Base-by-base conservation (phyloP, 768 basidiomycete genomes). In the Sporobolomyces pararoseus region DNA sequence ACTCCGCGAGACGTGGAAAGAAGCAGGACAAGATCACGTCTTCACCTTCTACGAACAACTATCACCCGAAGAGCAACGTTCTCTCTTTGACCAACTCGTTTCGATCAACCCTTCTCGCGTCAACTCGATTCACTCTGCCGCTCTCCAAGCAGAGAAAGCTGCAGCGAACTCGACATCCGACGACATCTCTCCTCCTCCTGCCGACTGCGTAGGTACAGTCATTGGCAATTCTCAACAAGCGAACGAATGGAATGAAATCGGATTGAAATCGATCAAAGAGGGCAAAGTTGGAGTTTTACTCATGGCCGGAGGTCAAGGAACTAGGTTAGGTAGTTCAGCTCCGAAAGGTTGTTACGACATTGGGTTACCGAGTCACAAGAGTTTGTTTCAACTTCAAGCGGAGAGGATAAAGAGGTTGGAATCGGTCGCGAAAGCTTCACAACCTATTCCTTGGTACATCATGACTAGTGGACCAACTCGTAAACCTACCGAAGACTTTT, bases 341-440 rank as follows among this genome's bases (percentile, higher is more conserved):
- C 96, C 96, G 27, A 99, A 99, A 78, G 96, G 96, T 7, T 96
- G 94, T 82, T 98, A 97, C 80, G 93, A 98, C 79, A 97, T 99
- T 75, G 90, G 89, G 19, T 83, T 99, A 39, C 90, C 93, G 16
- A 92, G 90, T 29, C 88, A 90, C 81, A 95, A 93, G 81, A 86
- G 88, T 17, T 86, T 99, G 63, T 98, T 99, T 83, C 92, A 96
- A 76, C 89, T 90, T 75, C 96, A 99, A 80, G 96, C 94, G n/a
- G 93, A 95, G 81, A 86, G 96, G 64, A 96, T 99, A 78, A 83
- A 84, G 68, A 86, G 89, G 66, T 81, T 99, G 65, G 90, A 95
- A 80, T 87, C 86, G 78, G 78, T 83, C 44, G 76, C 74, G 31
- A 59, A 57, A 12, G 81, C 77, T 2, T 78, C 80, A 46, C 86